phyloP scores from a whole-genome alignment of 768 basidiomycete species.

The Lenzites betulinus region DNA sequence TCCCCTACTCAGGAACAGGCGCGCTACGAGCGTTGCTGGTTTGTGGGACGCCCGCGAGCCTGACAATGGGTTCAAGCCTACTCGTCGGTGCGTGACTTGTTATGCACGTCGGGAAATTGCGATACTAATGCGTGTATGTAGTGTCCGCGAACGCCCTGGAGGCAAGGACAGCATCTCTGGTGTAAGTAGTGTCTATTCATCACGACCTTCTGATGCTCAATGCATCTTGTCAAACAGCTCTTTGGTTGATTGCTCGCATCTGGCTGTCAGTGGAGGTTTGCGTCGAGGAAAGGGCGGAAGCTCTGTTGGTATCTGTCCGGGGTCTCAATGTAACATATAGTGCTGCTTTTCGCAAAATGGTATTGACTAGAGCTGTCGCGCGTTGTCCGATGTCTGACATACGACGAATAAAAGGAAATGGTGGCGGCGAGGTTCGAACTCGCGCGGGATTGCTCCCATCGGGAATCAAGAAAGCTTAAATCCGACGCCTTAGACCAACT shows the following conservation, averaged over 20 bases:
- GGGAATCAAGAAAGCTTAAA: conserved; percentile 78
- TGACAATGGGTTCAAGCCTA: conserved; percentile 60
- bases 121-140: conserved; percentile 25
- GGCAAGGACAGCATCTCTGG: conserved; percentile 60
- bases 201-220: neutral
- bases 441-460: conserved; percentile 84
- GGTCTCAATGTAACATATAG: neutral
- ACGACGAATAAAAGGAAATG: conserved; percentile 36
- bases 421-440: conserved; percentile 92
- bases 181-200: conserved; percentile 29
- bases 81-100: conserved; percentile 56
- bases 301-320: neutral
- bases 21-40: conserved; percentile 44
- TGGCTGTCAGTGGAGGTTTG: neutral
- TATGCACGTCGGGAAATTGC: neutral
- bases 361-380: no score
- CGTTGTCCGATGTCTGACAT: no score
- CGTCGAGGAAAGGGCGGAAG: neutral
- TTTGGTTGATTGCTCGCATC: neutral
- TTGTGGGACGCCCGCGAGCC: conserved; percentile 37
- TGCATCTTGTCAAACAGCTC: neutral
- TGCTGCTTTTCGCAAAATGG: neutral
- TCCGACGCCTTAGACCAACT: conserved; percentile 92
- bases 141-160: conserved; percentile 69
- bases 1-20: conserved; percentile 43